phyloP scores from a whole-genome alignment of 768 basidiomycete species.

The Pleurotus pulmonarius region DNA sequence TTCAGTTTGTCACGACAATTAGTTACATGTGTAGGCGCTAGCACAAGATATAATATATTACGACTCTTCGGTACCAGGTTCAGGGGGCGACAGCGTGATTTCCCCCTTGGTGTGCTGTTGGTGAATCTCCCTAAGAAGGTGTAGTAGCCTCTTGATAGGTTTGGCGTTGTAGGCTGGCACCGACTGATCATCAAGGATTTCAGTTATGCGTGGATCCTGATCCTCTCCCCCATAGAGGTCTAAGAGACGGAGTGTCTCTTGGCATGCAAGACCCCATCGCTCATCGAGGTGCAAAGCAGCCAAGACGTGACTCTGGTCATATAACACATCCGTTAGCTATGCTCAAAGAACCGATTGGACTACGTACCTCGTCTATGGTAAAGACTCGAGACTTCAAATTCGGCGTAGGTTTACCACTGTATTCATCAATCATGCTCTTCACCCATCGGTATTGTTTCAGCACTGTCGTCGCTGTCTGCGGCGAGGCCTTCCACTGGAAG shows the following conservation, averaged over 20 bases:
- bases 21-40: no score
- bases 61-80: not conserved
- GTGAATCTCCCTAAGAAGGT: slow-evolving; percentile 46
- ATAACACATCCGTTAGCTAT: not conserved
- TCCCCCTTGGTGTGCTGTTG: slow-evolving; percentile 34
- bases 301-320: slow-evolving; percentile 47
- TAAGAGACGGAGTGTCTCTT: slow-evolving; percentile 48
- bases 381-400: slow-evolving; percentile 31
- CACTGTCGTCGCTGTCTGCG: slow-evolving; percentile 35
- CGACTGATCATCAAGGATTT: slow-evolving; percentile 45
- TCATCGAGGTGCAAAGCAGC: slow-evolving; percentile 43
- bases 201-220: slow-evolving; percentile 45
- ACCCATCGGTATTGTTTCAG: slow-evolving; percentile 51
- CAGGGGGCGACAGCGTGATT: not conserved
- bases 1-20: no score
- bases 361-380: slow-evolving; percentile 44
- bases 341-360: not conserved
- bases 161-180: slow-evolving; percentile 40
- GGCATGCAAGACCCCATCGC: slow-evolving; percentile 43
- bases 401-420: slow-evolving; percentile 33
- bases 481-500: slow-evolving; percentile 34
- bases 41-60: no score
- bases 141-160: slow-evolving; percentile 43
- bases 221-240: slow-evolving; percentile 48
- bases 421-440: slow-evolving; percentile 43